A percentile compares a stretch with the other conserved stretches of the same genome.
phyloP scores from a whole-genome alignment of 2,329 filamentous ascomycete genomes.

The Didymella lethalis region DNA sequence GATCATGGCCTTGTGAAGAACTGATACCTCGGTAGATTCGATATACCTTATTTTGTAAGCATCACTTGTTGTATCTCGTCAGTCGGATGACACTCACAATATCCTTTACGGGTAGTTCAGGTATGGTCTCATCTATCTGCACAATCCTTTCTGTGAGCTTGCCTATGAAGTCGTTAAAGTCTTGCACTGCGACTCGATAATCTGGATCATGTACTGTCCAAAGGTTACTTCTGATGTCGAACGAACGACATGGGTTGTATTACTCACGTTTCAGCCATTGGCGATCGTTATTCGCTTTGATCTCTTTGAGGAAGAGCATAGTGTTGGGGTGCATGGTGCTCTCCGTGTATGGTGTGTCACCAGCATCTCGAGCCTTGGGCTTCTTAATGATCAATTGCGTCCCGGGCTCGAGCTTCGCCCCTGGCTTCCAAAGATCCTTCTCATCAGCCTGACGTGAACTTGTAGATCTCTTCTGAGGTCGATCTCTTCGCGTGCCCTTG shows the following conservation, averaged over 20 bases:
- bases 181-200: slow-evolving; percentile 77
- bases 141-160: slow-evolving; percentile 73
- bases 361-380: slow-evolving; percentile 67
- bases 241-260: not conserved
- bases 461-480: slow-evolving; percentile 30
- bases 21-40: slow-evolving; percentile 73
- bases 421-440: slow-evolving; percentile 64
- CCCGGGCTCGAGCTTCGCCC: slow-evolving; percentile 65
- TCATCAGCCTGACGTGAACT: slow-evolving; percentile 40
- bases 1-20: not conserved
- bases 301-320: slow-evolving; percentile 65
- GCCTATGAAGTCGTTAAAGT: slow-evolving; percentile 83
- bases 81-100: slow-evolving; percentile 59
- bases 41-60: slow-evolving; percentile 64
- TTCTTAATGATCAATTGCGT: slow-evolving; percentile 69
- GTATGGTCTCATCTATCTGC: slow-evolving; percentile 79
- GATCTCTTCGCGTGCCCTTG: slow-evolving; percentile 33
- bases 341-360: slow-evolving; percentile 65
- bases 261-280: slow-evolving; percentile 69
- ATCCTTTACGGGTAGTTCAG: slow-evolving; percentile 85
- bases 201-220: slow-evolving; percentile 76
- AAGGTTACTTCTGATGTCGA: slow-evolving; percentile 18
- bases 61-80: not conserved
- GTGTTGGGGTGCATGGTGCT: slow-evolving; percentile 70
- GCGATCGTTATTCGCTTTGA: slow-evolving; percentile 68